A percentile compares a stretch with the other conserved stretches of the same genome.
phyloP scores from a whole-genome alignment of 2,329 filamentous ascomycete genomes.

The Sporothrix variecibatus region DNA sequence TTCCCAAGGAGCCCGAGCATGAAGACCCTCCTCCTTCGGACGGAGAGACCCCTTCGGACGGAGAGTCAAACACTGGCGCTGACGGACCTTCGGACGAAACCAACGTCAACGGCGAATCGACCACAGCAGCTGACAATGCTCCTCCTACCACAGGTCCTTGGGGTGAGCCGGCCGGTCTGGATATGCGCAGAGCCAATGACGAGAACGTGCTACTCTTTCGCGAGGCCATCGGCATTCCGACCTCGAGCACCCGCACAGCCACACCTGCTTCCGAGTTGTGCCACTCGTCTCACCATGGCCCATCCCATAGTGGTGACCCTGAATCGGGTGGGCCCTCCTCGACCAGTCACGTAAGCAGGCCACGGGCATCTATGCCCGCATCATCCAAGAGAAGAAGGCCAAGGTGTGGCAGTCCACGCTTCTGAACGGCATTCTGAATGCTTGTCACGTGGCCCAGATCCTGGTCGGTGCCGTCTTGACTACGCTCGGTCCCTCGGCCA shows the following conservation, averaged over 20 bases:
- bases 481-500: conserved; percentile 47
- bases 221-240: conserved; percentile 48
- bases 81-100: background rate
- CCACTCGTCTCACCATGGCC: background rate
- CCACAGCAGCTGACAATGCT: background rate
- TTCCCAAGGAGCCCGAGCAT: background rate
- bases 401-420: conserved; percentile 40
- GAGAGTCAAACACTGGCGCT: background rate
- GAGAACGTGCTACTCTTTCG: conserved; percentile 48
- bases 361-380: conserved; percentile 45
- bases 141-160: conserved; percentile 31
- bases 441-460: conserved; percentile 48
- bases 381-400: conserved; percentile 40
- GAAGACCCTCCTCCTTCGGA: background rate
- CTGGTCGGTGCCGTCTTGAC: conserved; percentile 51
- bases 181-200: conserved; percentile 40
- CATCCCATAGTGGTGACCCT: background rate
- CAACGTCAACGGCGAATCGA: background rate
- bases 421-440: conserved; percentile 44
- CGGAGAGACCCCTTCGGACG: background rate
- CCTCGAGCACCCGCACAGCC: conserved; percentile 21
- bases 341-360: conserved; percentile 42
- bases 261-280: conserved; percentile 30
- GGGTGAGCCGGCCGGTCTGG: conserved; percentile 43
- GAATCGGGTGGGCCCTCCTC: conserved; percentile 27